These are phyloP conservation scores for Entomortierella lignicola DNA, from an alignment of 192 early-diverging fungal species.

Conservation along the genomic window DNA sequence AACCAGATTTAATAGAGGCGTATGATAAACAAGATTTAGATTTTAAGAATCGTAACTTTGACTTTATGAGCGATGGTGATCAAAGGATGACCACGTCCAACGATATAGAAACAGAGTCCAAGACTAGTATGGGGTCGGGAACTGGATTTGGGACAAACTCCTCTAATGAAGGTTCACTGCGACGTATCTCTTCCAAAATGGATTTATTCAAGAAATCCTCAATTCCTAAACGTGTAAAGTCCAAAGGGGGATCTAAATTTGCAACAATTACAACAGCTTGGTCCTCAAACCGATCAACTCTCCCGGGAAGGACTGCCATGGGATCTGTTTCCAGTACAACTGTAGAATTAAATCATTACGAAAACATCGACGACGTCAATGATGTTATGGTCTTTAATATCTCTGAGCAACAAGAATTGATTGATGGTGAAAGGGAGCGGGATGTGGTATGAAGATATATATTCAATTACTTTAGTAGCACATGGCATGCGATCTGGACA, in stretches of 20 bases:
- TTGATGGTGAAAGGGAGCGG: constrained; percentile 55
- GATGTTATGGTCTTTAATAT: constrained; percentile 37
- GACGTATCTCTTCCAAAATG: constrained; percentile 38
- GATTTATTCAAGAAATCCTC: constrained; percentile 43
- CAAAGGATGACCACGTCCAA: not conserved
- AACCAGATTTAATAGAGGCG: constrained; percentile 14
- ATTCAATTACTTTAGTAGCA: too few relatives aligned
- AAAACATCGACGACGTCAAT: constrained; percentile 11
- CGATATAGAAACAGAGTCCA: constrained; percentile 1
- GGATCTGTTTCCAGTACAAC: constrained; percentile 41
- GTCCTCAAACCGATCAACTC: constrained; percentile 25
- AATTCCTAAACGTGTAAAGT: constrained; percentile 21
- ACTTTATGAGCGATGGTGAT: constrained; percentile 9
- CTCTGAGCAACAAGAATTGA: constrained; percentile 34
- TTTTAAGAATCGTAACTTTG: constrained; percentile 9
- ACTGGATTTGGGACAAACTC: not conserved
- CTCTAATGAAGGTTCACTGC: constrained; percentile 7
- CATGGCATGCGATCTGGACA: too few relatives aligned
- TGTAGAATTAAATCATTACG: constrained; percentile 30
- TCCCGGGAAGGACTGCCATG: constrained; percentile 7
- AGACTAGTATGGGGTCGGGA: not conserved
- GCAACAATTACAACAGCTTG: constrained; percentile 44
- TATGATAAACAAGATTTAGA: constrained; percentile 19
- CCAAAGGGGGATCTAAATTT: constrained; percentile 44
- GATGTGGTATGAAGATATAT: constrained; percentile 60